Percentiles rank a stretch among this genome's conserved stretches.
Evolutionary conservation across 2,329 filamentous ascomycete species (phyloP).

Genomic region (Colletotrichum lentis): DNA sequence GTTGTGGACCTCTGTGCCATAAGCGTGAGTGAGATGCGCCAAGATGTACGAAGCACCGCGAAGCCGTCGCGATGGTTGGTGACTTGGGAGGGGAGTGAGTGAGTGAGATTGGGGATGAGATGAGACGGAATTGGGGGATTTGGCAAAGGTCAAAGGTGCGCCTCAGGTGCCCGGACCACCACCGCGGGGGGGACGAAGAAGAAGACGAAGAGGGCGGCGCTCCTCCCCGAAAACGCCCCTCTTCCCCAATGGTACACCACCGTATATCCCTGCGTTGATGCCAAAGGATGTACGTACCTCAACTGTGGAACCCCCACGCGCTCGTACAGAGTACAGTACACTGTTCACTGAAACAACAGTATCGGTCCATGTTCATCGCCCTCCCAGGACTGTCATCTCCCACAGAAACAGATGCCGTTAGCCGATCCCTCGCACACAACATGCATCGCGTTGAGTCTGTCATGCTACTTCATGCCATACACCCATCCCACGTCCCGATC

Average conservation of each 20-base stretch:
- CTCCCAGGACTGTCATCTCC: not conserved
- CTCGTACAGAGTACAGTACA: not conserved
- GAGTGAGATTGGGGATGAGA: not conserved
- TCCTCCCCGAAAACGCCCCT: conserved; percentile 20
- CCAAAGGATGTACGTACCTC: too few relatives aligned
- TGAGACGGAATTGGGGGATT: conserved; percentile 21
- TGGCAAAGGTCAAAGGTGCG: conserved; percentile 11
- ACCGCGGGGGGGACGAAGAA: conserved; percentile 7
- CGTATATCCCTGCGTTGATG: not conserved
- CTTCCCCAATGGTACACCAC: conserved; percentile 24
- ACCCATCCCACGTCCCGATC: too few relatives aligned
- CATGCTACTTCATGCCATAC: too few relatives aligned
- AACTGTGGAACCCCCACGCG: not conserved
- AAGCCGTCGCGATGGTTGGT: not conserved
- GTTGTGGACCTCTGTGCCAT: not conserved
- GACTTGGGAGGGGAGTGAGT: too few relatives aligned
- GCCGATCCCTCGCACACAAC: too few relatives aligned
- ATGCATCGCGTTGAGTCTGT: too few relatives aligned
- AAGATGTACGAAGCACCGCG: not conserved
- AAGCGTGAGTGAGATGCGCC: not conserved
- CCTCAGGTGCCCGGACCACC: conserved; percentile 20
- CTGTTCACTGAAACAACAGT: not conserved
- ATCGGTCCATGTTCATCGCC: not conserved
- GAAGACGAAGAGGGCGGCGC: not conserved
- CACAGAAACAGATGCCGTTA: not conserved